Percentiles rank a stretch among this genome's conserved stretches.
Conservation (phyloP, 257 asterid genomes). For the Thymus mandschuricus region DNA sequence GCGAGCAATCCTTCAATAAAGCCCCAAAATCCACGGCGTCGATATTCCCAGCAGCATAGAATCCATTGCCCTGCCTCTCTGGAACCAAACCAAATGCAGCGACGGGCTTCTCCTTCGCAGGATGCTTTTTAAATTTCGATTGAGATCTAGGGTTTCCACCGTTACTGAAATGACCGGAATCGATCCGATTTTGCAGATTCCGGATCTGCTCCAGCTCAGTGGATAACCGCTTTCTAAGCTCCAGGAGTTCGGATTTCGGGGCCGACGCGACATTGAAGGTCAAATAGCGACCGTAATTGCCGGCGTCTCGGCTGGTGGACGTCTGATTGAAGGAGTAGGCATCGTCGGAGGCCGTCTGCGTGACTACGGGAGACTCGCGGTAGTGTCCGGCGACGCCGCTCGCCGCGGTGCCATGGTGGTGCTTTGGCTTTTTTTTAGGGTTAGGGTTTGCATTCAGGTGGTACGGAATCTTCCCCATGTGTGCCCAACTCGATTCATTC, state of each 20-base stretch:
- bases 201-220: constrained; percentile 84
- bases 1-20: constrained; percentile 67
- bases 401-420: constrained; percentile 43
- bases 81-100: constrained; percentile 47
- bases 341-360: constrained; percentile 89
- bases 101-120: constrained; percentile 48
- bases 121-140: constrained; percentile 48
- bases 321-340: constrained; percentile 86
- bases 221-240: constrained; percentile 56
- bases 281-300: constrained; percentile 55
- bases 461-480: constrained; percentile 80
- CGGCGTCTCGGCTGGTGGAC: constrained; percentile 49
- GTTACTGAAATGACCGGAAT: constrained; percentile 56
- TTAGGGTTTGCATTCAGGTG: constrained; percentile 68
- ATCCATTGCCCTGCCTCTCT: constrained; percentile 38
- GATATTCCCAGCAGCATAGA: constrained; percentile 32
- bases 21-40: constrained; percentile 42
- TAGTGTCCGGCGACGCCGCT: constrained; percentile 47
- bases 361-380: constrained; percentile 52
- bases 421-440: constrained; percentile 81
- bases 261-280: constrained; percentile 54
- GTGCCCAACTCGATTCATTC: constrained; percentile 83
- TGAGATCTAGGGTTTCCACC: constrained; percentile 55
- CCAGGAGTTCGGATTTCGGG: constrained; percentile 55
- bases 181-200: constrained; percentile 61